Base-by-base conservation (phyloP, 106 monocot species). In the Dioscorea alata region DNA sequence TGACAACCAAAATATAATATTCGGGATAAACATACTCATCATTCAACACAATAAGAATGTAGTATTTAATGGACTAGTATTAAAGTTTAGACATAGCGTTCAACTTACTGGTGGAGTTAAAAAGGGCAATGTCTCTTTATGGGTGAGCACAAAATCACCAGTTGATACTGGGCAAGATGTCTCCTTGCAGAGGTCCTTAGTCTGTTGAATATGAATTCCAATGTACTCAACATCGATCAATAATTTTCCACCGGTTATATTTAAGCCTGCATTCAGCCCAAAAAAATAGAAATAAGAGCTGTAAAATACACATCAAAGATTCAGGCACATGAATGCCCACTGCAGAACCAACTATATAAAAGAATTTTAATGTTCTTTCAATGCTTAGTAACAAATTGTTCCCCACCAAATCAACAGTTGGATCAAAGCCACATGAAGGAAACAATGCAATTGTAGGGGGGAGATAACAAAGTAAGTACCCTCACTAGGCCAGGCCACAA, bases 181-280 rank as follows among this genome's bases (percentile, higher is more conserved):
- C 75, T 79, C 77, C 15, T 75, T 60, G 66, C 88, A 88, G 33
- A 88, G 68, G 23, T 81, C 78, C 58, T 81, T 63, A 57, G 75
- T 75, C 63, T 88, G 81, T 49, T 88, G 67, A 51, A 88, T 78
- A 71, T 75, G 76, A 61, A 88, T 21, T 24, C 74, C 49, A 56
- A 81, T 74, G 60, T 84, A 84, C 31, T 72, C 74, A 13, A 88
- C 88, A 60, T 82, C 88, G 34, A 88, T 75, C 49, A 76, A 69
- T 31, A 88, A 56, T 49, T 78, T 84, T 62, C 88, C 88, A 13
- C 73, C 56, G 15, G 72, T 59, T 59, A 84, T 70, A 24, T 10
- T 60, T 54, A 74, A 23, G 8, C 60, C 88, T 88, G 78, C 59
- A 69, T 25, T 17, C 61, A 59, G 34, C 54, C 8, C 52, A 67